These are phyloP conservation scores for Friedmanniomyces endolithicus DNA, from an alignment of 495 filamentous ascomycete species.

Conservation along the genomic window DNA sequence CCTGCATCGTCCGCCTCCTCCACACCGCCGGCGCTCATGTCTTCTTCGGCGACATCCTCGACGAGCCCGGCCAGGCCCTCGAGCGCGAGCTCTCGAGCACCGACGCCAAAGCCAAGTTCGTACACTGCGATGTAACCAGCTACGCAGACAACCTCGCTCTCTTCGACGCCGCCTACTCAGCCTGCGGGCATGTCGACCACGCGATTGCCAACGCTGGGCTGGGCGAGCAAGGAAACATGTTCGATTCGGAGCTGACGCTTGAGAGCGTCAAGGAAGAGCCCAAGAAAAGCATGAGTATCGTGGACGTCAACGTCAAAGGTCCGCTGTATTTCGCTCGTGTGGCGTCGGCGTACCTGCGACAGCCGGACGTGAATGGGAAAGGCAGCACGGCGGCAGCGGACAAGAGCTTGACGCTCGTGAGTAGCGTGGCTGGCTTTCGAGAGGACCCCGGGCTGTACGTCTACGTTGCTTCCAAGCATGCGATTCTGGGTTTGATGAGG, in stretches of 20 bases:
- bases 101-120: constrained; percentile 8
- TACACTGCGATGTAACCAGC: constrained; percentile 12
- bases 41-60: constrained; percentile 19
- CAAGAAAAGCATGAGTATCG: neutral
- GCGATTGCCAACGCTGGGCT: constrained; percentile 20
- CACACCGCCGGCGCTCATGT: constrained; percentile 15
- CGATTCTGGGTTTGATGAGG: constrained; percentile 12
- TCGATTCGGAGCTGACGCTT: constrained; percentile 16
- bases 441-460: constrained; percentile 37
- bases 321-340: constrained; percentile 17
- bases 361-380: constrained; percentile 1
- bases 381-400: constrained; percentile 18
- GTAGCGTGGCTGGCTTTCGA: constrained; percentile 36
- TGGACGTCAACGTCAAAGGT: constrained; percentile 21
- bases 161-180: constrained; percentile 11
- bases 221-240: constrained; percentile 11
- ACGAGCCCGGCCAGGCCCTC: constrained; percentile 5
- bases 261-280: constrained; percentile 15
- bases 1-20: constrained; percentile 12
- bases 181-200: constrained; percentile 18
- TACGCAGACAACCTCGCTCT: constrained; percentile 17
- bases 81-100: constrained; percentile 1
- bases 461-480: constrained; percentile 31
- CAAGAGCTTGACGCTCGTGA: constrained; percentile 38
- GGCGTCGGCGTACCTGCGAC: constrained; percentile 14